phyloP scores from a whole-genome alignment of 768 basidiomycete genomes.

The Coprinopsis marcescibilis region DNA sequence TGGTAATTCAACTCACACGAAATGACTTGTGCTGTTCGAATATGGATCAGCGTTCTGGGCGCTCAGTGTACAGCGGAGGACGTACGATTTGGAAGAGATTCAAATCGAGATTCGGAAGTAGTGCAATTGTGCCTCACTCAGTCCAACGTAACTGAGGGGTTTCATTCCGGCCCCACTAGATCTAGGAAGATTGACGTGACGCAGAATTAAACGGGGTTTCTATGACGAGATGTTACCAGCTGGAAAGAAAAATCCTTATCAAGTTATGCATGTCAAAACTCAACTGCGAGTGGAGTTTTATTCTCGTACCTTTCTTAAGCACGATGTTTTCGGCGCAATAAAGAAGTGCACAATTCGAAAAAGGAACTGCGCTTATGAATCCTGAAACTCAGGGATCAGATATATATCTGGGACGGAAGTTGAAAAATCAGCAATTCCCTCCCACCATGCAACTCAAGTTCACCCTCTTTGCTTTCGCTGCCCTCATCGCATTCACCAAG shows the following conservation, averaged over 20 bases:
- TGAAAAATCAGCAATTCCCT: background rate
- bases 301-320: too few relatives aligned
- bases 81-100: background rate
- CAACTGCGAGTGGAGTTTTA: too few relatives aligned
- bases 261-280: too few relatives aligned
- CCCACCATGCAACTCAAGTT: slow-evolving; percentile 7
- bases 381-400: background rate
- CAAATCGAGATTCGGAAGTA: background rate
- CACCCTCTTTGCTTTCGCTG: background rate
- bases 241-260: background rate
- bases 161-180: too few relatives aligned
- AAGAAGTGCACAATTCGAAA: background rate
- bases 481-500: background rate
- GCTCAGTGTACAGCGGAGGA: background rate
- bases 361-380: background rate
- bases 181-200: too few relatives aligned
- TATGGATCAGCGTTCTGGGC: background rate
- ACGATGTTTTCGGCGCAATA: too few relatives aligned
- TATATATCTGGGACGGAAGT: background rate
- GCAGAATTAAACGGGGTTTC: background rate
- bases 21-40: background rate
- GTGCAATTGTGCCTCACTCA: background rate
- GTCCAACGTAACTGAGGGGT: background rate
- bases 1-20: background rate
- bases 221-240: background rate